Base-by-base conservation (phyloP, 495 filamentous ascomycete species). In the Neurospora sp. region DNA sequence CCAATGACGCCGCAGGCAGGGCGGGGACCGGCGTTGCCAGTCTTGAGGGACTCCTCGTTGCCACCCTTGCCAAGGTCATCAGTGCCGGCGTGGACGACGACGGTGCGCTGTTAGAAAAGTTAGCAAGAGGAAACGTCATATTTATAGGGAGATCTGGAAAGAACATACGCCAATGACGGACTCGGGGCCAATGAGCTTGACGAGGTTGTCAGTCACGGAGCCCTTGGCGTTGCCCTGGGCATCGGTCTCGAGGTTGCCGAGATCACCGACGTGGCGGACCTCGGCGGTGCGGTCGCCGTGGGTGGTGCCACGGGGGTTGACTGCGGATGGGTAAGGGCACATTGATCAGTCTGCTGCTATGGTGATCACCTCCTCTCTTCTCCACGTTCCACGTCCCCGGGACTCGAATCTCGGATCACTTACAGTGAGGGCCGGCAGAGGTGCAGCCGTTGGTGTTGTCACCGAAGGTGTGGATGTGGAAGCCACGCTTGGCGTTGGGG, bases 401-500 rank as follows among this genome's bases (percentile, higher is more conserved):
- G 12, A 41, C 12, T 20, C 5, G 69, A 14, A 69, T 40, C 35
- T 14, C 41, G 38, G 39, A 14, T 42, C 9, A 84, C 92, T 79
- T 89, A 96, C 93, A 98, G 85, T 99, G 96, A 78, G 96, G 94
- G 59, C 96, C 96, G 70, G 96, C 96, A 73, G 91, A 94, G 72
- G 96, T 98, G 91, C 96, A 99, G 83, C 96, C 96, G 85, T 98
- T 99, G 87, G 96, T 98, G 88, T 98, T 98, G 89, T 98, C 96
- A 83, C 96, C 96, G 80, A 97, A 99, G 85, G 96, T 92, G 87
- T 98, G 96, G 80, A 98, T 91, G 88, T 98, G 96, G 88, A 97
- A 91, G 83, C 91, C 96, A 86, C 96, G 94, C 90, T 95, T 89
- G 79, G 96, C 95, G 78, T 96, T 98, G 85, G 94, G 80, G 80